Base-by-base conservation (phyloP, 371 early-diverging fungal species). In the Thermomucor indicae-seudaticae region DNA sequence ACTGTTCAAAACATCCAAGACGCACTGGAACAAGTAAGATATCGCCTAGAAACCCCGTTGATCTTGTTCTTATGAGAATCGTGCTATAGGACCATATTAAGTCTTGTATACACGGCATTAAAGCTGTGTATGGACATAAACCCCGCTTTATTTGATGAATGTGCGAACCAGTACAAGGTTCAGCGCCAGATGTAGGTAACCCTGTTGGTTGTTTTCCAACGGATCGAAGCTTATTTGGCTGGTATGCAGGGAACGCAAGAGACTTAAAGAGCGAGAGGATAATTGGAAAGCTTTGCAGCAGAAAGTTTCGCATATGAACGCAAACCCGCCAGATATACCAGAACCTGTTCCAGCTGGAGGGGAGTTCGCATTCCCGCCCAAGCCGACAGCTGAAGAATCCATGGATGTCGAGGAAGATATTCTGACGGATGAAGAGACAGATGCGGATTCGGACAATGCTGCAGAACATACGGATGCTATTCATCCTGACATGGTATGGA, bases 101-200 rank as follows among this genome's bases (percentile, higher is more conserved):
- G 92, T 6, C 81, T 93, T 12, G 92, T 96, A 8, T 95, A 91
- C 72, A 93, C 92, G 58, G 94, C 96, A 4, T 77, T 96, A 32
- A 94, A 94, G 57, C 78, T 95, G 43, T 96, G 95, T 63, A 95
- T 96, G 91, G 92, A 94, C 50, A 92, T 93, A 38, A 89, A 90
- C 63, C 94, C 95, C 16, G 84, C 86, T 51, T 70, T 97, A 35
- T 96, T 95, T 72, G 96, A 97, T 49, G 87, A 91, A 47, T 94
- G 92, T 65, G 89, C 89, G 6, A 85, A 83, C 62, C 84, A 87
- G 57, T 91, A 88, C 74, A 91, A 90, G 61, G 81, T 79, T 25
- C 85, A 81, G 31, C 79, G 90, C 11, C 91, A 91, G 75, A 54
- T 81, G 91, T 93, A 82, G 61, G 86, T 68, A 17, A 25, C 23